These are phyloP conservation scores for Aspergillus ibericus DNA, from an alignment of 2,329 filamentous ascomycete genomes.

Conservation along the genomic window DNA sequence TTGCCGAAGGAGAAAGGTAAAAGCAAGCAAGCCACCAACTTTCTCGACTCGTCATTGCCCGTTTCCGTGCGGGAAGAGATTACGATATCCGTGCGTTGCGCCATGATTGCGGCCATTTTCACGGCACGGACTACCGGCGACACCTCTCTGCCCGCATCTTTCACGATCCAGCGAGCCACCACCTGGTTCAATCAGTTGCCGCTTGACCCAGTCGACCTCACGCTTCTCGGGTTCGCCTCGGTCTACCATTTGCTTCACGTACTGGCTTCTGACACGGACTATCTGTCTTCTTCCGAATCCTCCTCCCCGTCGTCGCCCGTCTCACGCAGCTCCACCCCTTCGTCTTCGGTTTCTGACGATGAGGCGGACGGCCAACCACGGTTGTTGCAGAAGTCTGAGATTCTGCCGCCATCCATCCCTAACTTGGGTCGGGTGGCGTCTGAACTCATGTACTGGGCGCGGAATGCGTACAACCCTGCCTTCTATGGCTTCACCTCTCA, in stretches of 20 bases:
- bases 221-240: conserved; percentile 43
- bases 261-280: conserved; percentile 42
- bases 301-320: conserved; percentile 29
- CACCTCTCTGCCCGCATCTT: conserved; percentile 33
- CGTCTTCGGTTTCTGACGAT: conserved; percentile 25
- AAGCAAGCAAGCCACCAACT: conserved; percentile 36
- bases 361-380: conserved; percentile 25
- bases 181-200: conserved; percentile 45
- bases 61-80: conserved; percentile 53
- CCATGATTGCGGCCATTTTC: conserved; percentile 58
- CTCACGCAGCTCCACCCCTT: conserved; percentile 25
- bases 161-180: conserved; percentile 43
- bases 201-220: conserved; percentile 45
- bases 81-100: conserved; percentile 57
- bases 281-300: conserved; percentile 36
- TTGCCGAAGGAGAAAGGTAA: conserved; percentile 45
- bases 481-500: conserved; percentile 43
- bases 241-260: conserved; percentile 45
- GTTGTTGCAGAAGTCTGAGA: not conserved
- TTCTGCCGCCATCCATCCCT: conserved; percentile 29
- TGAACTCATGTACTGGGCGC: conserved; percentile 46
- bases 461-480: conserved; percentile 45
- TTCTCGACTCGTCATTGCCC: conserved; percentile 57
- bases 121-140: conserved; percentile 38
- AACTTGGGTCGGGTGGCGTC: conserved; percentile 41